Evolutionary conservation across 2,329 filamentous ascomycete genomes (phyloP), one percentile per base, ranked within the genome.

Genomic region (Ilyonectria destructans): DNA sequence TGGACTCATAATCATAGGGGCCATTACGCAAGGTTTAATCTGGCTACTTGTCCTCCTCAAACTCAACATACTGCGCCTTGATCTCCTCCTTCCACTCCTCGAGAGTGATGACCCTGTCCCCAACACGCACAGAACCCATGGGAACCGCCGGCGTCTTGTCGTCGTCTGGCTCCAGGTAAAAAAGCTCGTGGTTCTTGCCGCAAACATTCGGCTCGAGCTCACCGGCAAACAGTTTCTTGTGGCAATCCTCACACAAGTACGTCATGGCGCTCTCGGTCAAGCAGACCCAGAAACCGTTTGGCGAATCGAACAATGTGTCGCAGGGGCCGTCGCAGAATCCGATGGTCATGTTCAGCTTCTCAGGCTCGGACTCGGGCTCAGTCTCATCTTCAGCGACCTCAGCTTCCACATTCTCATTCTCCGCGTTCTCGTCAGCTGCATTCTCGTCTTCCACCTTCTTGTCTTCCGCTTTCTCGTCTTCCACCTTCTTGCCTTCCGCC

Each of bases 41-140:
- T 19, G n/a, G 5, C 10, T 46, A 49, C 49, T 35, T 54, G 13
- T 19, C 21, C n/a, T 51, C 21, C 4, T 17, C 33, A 57, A 43
- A 49, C 1, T 62, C 56, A 5, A 67, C 60, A 26, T 68, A 62
- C 13, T 58, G 54, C 29, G 57, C 40, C 43, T 51, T 55, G 7
- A 70, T 62, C 40, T 68, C 62, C 23, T 60, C n/a, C 40, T 68
- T 65, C 68, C 68, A 68, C 15, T 58, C 54, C 35, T 68, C 61
- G 19, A 70, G 45, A 0, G 68, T 65, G n/a, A 68, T 35, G 9
- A 49, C 13, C 26, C 61, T 65, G 6, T 60, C 65, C 0, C 54
- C 58, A 10, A 68, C 40, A 2, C 59, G 17, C 4, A 68, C 64
- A 31, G 61, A 65, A 13, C 68, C 68, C 43, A 43, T 45, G 15